Base-by-base conservation (phyloP, 116 monocot species). In the Thalassia testudinum region DNA sequence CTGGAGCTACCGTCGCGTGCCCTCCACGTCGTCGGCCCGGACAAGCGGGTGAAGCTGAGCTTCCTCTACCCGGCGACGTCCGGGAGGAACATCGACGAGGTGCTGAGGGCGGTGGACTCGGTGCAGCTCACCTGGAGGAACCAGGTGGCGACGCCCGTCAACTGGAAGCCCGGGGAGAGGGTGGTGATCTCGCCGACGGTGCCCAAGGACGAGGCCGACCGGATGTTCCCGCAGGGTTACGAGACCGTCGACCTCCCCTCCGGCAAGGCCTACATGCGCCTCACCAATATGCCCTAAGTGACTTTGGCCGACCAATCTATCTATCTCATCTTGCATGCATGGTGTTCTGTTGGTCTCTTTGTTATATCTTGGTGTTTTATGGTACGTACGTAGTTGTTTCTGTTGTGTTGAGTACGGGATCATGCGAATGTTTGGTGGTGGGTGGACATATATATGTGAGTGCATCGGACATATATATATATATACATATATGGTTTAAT, bases 1-100 rank as follows among this genome's bases (percentile, higher is more conserved):
- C 47, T 53, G 25, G 29, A 15, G 19, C 62, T 87, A 4, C 78
- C 87, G 0, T 42, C 38, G 10, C 58, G 58, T 17, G 58, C 58
- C 40, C 43, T 58, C 24, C 58, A 58, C 58, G 26, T 58, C 58
- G 19, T 58, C 58, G 40, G 42, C 20, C 59, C 59, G 11, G 47
- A 30, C 29, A 47, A 60, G 24, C 45, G 43, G 44, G 37, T 56
- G 14, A 78, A 76, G 61, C 53, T 78, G 67, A 87, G 81, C 70
- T 75, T 81, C 20, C 60, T 82, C 49, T 87, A 78, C 52, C 87
- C 87, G 21, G 81, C 87, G 17, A 26, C 75, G 21, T 75, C 78
- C n/a, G 87, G 87, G 0, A 26, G 87, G 28, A 87, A 78, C 78
- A 78, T 87, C 72, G 82, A 81, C 49, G 87, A 87, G 75, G 78